These are phyloP conservation scores for Trichophyton mentagrophytes DNA, from an alignment of 2,329 filamentous ascomycete species.

Conservation along the genomic window DNA sequence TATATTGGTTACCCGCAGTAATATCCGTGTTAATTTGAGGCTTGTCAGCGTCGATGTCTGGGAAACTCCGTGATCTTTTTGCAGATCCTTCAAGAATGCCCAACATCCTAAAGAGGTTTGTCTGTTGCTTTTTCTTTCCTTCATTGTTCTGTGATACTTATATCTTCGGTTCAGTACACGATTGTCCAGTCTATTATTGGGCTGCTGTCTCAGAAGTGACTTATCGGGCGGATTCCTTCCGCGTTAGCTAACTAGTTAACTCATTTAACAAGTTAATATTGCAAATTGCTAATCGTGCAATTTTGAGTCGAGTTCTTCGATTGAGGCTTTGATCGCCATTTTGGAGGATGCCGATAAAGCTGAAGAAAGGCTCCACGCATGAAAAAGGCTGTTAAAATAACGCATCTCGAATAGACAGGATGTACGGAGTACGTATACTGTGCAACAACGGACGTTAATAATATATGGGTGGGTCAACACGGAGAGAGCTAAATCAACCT, in stretches of 20 bases:
- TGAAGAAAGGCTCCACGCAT: neutral
- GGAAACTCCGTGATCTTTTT: neutral
- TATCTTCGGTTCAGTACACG: neutral
- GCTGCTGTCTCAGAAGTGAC: neutral
- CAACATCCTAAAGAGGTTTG: neutral
- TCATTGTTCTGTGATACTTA: neutral
- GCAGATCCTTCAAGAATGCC: neutral
- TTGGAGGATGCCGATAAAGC: neutral
- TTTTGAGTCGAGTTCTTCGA: neutral
- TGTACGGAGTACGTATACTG: neutral
- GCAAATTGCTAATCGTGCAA: neutral
- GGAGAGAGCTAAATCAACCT: neutral
- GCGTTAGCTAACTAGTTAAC: neutral
- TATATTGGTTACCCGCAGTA: neutral
- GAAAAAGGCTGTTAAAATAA: slow-evolving; percentile 1
- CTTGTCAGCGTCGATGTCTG: no score
- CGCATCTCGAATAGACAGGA: neutral
- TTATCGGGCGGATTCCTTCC: neutral
- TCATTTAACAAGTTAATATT: neutral
- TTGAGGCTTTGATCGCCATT: neutral
- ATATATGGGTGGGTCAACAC: neutral
- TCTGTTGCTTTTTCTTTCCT: neutral
- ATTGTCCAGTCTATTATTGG: neutral
- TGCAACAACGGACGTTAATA: neutral
- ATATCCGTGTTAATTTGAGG: neutral